These are phyloP conservation scores for Amniculicola lignicola DNA, from an alignment of 495 filamentous ascomycete genomes.

Conservation along the genomic window DNA sequence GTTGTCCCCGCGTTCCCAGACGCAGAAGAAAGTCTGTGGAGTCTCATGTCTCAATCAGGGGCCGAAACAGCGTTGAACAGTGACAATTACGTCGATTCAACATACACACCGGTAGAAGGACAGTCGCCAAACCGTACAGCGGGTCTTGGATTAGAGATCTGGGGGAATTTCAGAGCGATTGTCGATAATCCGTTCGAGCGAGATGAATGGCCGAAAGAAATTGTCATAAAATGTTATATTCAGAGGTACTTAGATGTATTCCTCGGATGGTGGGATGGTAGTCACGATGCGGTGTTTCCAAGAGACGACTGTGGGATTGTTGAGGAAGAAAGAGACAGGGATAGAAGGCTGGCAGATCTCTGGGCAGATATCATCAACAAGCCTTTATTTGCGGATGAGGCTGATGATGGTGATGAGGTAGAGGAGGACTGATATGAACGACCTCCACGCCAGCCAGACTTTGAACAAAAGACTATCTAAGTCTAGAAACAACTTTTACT, in stretches of 20 bases:
- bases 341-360: no score
- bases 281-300: background rate
- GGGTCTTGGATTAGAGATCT: background rate
- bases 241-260: background rate
- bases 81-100: background rate
- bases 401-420: no score
- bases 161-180: background rate
- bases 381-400: no score
- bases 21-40: background rate
- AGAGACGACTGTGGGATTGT: no score
- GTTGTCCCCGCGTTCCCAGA: background rate
- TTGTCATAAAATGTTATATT: background rate
- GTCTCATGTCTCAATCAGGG: background rate
- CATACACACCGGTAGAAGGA: background rate
- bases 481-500: no score
- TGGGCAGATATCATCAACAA: no score
- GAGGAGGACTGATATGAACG: no score
- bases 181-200: background rate
- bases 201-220: background rate
- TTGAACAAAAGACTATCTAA: no score
- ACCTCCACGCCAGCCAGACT: no score
- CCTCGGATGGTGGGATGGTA: background rate
- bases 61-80: background rate
- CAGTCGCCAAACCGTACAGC: background rate
- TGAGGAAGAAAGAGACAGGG: no score